Conservation (phyloP, 768 basidiomycete species). For the Leucogyrophana mollusca region DNA sequence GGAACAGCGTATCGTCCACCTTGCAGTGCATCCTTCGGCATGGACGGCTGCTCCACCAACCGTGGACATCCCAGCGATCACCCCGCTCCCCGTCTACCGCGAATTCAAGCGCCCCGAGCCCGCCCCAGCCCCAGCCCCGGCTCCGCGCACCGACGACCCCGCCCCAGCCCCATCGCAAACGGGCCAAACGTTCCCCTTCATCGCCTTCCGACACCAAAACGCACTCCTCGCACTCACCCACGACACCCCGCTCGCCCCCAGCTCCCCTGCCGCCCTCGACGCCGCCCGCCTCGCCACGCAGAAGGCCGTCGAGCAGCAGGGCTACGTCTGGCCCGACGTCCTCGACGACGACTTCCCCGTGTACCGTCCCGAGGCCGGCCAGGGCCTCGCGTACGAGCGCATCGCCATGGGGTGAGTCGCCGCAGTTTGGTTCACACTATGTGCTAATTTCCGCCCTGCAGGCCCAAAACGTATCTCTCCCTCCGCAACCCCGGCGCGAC, state of each 20-base stretch:
- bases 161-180: conserved; percentile 6
- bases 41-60: conserved; percentile 61
- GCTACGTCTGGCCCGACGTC: conserved; percentile 43
- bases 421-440: neutral
- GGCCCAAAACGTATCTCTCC: conserved; percentile 47
- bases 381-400: conserved; percentile 33
- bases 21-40: conserved; percentile 78
- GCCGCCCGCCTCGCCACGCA: conserved; percentile 19
- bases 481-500: conserved; percentile 41
- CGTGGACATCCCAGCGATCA: conserved; percentile 16
- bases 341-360: conserved; percentile 37
- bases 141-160: conserved; percentile 1
- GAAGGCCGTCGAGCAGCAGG: conserved; percentile 28
- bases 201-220: conserved; percentile 23
- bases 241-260: conserved; percentile 1
- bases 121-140: conserved; percentile 3
- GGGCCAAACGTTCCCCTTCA: conserved; percentile 12
- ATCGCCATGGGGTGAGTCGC: conserved; percentile 28
- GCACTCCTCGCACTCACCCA: conserved; percentile 19
- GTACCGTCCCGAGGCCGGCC: conserved; percentile 8
- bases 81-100: conserved; percentile 4
- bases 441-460: conserved; percentile 10
- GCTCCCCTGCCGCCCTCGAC: conserved; percentile 10
- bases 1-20: conserved; percentile 64
- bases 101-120: conserved; percentile 4